Evolutionary conservation across 768 basidiomycete genomes (phyloP), one percentile per base, ranked within the genome.

Genomic region (Trametes cubensis): DNA sequence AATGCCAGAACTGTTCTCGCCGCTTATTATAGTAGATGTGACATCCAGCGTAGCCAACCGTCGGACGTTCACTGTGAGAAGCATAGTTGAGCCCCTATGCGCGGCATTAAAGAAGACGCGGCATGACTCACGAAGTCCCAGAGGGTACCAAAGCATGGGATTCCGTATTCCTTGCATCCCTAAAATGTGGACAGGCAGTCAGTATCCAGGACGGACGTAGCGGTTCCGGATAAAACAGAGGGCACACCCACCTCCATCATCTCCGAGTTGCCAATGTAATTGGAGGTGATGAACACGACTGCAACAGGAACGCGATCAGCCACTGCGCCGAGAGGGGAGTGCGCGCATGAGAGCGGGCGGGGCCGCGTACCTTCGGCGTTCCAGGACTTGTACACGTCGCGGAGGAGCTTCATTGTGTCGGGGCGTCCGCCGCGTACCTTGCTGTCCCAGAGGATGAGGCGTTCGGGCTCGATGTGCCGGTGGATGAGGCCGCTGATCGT

Each of bases 271-370:
- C 90, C 90, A 42, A 85, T 80, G 67, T 82, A 87, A 76, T 92
- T 92, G n/a, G 89, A 91, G 8, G 90, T 92, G 73, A 92, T 89
- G 74, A 92, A 90, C 26, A 92, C 85, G 47, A 92, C 71, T 72
- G 65, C 38, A 18, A 23, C 15, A 7, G 6, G n/a, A 34, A 34
- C 40, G 21, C 30, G 46, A 48, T 65, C 60, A 65, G 56, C 25
- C 5, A n/a, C 39, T n/a, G 39, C 21, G n/a, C 21, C 8, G 11
- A 13, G 54, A 42, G 21, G 20, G n/a, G n/a, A 39, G 18, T 39
- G 17, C 23, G 38, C 40, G 45, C 46, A 34, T 3, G 57, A 21
- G 21, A 15, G 55, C 40, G 34, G 51, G 45, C n/a, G 18, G 46
- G n/a, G n/a, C 4, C 11, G 49, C 69, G 51, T 60, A 72, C 71